Conservation (phyloP, 2,329 filamentous ascomycete species). For the Rhynchosporium graminicola region DNA sequence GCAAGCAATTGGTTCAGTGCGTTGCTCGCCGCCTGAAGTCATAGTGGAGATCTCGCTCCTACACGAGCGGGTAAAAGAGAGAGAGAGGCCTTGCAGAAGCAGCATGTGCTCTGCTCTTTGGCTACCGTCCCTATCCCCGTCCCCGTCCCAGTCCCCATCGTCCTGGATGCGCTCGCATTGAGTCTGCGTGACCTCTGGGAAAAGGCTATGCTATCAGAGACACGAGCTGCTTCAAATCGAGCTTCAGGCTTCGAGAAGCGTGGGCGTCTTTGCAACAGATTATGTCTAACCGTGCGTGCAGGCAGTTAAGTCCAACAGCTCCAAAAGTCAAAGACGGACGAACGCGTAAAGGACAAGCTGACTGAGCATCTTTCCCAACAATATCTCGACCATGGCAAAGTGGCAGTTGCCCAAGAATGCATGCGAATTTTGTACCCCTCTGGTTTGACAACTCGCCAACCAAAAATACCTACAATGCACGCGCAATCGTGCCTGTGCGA, state of each 20-base stretch:
- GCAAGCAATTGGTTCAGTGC: no score
- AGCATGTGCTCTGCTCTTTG: no score
- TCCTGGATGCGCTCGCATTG: no score
- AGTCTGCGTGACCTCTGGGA: neutral
- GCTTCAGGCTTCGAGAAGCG: neutral
- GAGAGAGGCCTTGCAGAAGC: no score
- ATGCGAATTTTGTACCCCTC: slow-evolving; percentile 10
- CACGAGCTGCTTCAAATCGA: slow-evolving; percentile 17
- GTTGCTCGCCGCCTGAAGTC: no score
- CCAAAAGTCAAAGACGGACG: neutral
- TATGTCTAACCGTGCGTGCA: no score
- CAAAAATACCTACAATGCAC: slow-evolving; percentile 17
- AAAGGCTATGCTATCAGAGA: slow-evolving; percentile 7
- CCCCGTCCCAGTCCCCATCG: no score
- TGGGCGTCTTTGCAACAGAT: slow-evolving; percentile 3
- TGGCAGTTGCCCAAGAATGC: neutral
- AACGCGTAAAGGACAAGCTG: neutral
- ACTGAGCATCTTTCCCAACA: neutral
- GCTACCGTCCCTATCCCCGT: no score
- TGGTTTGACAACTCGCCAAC: slow-evolving; percentile 23
- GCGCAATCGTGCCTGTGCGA: slow-evolving; percentile 26
- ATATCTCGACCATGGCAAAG: neutral
- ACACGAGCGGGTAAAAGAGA: no score
- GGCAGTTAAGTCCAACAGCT: neutral
- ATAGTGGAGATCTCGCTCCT: no score